A percentile compares a stretch with the other conserved stretches of the same genome.
phyloP scores from a whole-genome alignment of 257 asterid genomes.

The Solanum habrochaites region DNA sequence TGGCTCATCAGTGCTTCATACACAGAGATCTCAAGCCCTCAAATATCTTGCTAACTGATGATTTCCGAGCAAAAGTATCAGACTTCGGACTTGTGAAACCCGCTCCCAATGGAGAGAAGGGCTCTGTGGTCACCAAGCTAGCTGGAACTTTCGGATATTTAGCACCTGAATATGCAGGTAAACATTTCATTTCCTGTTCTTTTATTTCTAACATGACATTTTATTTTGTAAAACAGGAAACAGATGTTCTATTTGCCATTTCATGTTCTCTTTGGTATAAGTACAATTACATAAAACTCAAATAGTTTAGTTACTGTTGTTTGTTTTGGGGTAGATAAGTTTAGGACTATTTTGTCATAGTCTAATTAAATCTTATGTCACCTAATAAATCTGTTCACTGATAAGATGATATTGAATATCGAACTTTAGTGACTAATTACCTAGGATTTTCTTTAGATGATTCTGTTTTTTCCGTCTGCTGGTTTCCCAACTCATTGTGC shows the following conservation, averaged over 20 bases:
- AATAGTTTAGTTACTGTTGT: background rate
- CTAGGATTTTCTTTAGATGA: background rate
- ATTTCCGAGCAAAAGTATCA: slow-evolving; percentile 72
- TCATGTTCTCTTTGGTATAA: background rate
- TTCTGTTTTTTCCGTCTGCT: background rate
- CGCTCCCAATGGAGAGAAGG: slow-evolving; percentile 70
- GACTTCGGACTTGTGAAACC: slow-evolving; percentile 93
- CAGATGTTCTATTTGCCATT: background rate
- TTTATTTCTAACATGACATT: background rate
- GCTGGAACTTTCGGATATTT: slow-evolving; percentile 92
- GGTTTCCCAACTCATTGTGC: background rate
- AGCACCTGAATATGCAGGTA: slow-evolving; percentile 93
- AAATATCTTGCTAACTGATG: slow-evolving; percentile 69
- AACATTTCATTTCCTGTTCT: background rate
- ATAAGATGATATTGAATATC: background rate
- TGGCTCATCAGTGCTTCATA: slow-evolving; percentile 75
- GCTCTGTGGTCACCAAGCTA: slow-evolving; percentile 63
- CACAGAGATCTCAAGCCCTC: slow-evolving; percentile 88
- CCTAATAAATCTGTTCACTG: background rate
- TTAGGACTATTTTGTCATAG: background rate
- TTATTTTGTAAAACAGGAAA: background rate
- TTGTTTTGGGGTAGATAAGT: background rate
- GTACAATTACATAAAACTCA: background rate
- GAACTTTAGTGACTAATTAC: background rate
- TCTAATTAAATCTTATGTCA: background rate